These are phyloP conservation scores for Saururus chinensis DNA, from an alignment of 164 flowering plant genomes.

Conservation along the genomic window DNA sequence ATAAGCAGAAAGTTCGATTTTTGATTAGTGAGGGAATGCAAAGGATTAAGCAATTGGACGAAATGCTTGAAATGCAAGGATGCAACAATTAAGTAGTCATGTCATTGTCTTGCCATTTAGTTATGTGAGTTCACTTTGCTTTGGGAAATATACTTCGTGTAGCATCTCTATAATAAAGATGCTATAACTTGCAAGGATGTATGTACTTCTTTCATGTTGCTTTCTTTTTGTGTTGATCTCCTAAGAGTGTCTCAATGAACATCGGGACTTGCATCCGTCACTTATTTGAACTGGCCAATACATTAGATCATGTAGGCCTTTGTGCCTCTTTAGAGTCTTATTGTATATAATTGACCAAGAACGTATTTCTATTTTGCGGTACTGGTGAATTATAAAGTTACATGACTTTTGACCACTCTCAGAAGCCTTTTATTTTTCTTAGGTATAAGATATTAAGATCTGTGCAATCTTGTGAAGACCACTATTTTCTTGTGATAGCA, in stretches of 20 bases:
- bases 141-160: background rate
- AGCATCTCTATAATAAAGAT: background rate
- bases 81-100: background rate
- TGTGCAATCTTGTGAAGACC: background rate
- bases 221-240: no score
- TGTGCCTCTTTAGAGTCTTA: no score
- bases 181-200: background rate
- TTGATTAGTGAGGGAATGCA: constrained; percentile 70
- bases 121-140: background rate
- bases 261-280: no score
- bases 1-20: constrained; percentile 62
- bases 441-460: background rate
- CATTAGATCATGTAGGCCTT: no score
- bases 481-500: no score
- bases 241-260: no score
- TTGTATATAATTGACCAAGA: no score
- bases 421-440: background rate
- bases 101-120: background rate
- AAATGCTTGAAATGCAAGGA: constrained; percentile 94
- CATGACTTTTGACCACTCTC: background rate
- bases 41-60: constrained; percentile 61
- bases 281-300: no score
- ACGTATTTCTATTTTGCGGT: background rate
- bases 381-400: background rate
- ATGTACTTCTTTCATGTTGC: background rate